Conservation (phyloP, 768 basidiomycete genomes). For the Candolleomyces aberdarensis region DNA sequence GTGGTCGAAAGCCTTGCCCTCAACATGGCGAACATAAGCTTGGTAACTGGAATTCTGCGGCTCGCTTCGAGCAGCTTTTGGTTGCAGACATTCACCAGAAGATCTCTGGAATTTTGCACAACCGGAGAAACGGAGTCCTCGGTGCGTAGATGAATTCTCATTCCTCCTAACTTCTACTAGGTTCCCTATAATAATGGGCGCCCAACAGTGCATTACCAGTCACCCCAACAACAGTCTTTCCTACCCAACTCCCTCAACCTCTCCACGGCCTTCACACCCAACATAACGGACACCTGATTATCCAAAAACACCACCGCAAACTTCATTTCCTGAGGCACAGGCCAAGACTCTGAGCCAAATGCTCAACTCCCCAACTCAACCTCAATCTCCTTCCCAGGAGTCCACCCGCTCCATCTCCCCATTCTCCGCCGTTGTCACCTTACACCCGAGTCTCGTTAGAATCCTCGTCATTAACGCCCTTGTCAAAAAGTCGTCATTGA, state of each 20-base stretch:
- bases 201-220: conserved; percentile 60
- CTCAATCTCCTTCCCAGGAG: conserved; percentile 39
- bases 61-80: too few relatives aligned
- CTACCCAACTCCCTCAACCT: conserved; percentile 65
- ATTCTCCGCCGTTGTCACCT: conserved; percentile 80
- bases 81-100: too few relatives aligned
- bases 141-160: too few relatives aligned
- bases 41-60: too few relatives aligned
- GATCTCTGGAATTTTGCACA: too few relatives aligned
- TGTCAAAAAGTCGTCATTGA: conserved; percentile 81
- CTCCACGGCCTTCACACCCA: conserved; percentile 67
- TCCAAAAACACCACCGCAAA: conserved; percentile 52
- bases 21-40: too few relatives aligned
- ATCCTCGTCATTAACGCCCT: conserved; percentile 78
- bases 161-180: too few relatives aligned
- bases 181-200: too few relatives aligned
- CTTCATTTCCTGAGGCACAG: conserved; percentile 29
- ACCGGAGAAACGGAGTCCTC: too few relatives aligned
- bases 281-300: conserved; percentile 84
- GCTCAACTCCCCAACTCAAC: conserved; percentile 9
- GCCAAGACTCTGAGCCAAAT: background rate
- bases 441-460: conserved; percentile 74
- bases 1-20: too few relatives aligned
- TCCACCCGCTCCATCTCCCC: conserved; percentile 44
- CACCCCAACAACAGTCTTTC: conserved; percentile 73